Base-by-base conservation (phyloP, 2,329 filamentous ascomycete genomes). In the Pestalotiopsis sp. region DNA sequence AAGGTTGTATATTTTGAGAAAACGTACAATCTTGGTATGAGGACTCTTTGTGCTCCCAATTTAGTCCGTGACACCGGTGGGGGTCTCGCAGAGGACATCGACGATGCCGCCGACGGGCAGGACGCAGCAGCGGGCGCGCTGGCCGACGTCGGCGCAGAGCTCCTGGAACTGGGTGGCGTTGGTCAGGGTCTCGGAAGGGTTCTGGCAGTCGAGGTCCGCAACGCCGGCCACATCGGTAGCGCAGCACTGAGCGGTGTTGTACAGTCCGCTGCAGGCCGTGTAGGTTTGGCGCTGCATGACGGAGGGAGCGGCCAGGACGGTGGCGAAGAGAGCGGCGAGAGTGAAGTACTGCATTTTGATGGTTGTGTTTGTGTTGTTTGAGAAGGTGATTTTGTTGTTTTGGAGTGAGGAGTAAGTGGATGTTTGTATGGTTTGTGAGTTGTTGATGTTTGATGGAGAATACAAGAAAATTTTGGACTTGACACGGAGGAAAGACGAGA, bases 181-280 rank as follows among this genome's bases (percentile, higher is more conserved):
- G 49, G 74, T 73, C 14, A 86, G 85, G 4, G 76, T 73, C 1
- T 67, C 38, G 9, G 76, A 9, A 23, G 87, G 87, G 68, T 80
- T 76, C 20, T 74, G 79, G 77, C 89, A 91, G 81, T 91, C 72
- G 31, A 78, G 74, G 64, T 77, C 76, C 23, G 76, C 76, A 20
- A 78, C 69, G 9, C 76, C 76, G 52, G 91, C 84, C 41, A 91
- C 83, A 72, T 91, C 86, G 27, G 88, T 89, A 14, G 88, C 86
- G 76, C 89, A 91, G 83, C 89, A 91, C 72, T 86, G 83, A 3
- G 85, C 74, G 40, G 73, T 81, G 72, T 75, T 76, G 73, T 84
- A 84, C 23, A 85, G 78, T 20, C 79, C 80, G 38, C 77, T 78
- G 74, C 85, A 86, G 57, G 84, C 77, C 9, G 73, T 65, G 67